A percentile compares a stretch with the other conserved stretches of the same genome.
Evolutionary conservation across 75 land plant genomes (phyloP).

Genomic region (Selaginella tamariscina): DNA sequence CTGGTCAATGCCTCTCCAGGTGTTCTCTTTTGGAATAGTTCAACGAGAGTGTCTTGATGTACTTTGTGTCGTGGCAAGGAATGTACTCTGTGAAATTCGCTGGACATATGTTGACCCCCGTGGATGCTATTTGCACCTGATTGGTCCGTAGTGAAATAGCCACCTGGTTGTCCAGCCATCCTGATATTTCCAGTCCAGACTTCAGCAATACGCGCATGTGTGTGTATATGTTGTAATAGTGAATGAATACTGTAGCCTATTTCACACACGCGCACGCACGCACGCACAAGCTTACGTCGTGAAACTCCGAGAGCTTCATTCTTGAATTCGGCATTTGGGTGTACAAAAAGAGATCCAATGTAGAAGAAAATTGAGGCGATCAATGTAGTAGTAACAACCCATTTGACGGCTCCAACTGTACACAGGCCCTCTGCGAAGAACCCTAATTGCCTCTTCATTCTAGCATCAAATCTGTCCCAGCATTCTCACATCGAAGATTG

Average conservation of each 20-base stretch:
- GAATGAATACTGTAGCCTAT: no score
- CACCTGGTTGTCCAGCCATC: constrained; percentile 29
- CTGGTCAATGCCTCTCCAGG: constrained; percentile 72
- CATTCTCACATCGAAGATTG: no score
- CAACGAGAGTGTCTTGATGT: constrained; percentile 22
- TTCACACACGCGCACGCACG: no score
- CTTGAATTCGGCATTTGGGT: no score
- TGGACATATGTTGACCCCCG: constrained; percentile 59
- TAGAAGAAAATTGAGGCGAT: not conserved
- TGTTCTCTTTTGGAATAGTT: constrained; percentile 41
- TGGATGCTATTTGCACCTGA: constrained; percentile 29
- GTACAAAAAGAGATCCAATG: not conserved
- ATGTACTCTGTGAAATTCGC: constrained; percentile 47
- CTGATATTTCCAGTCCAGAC: not conserved
- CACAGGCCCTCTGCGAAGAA: not conserved
- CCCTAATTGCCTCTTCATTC: not conserved
- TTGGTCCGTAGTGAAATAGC: constrained; percentile 29
- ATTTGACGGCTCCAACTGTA: not conserved
- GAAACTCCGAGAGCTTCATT: no score
- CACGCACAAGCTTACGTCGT: no score
- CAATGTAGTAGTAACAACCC: not conserved
- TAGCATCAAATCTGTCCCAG: not conserved
- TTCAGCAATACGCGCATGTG: no score
- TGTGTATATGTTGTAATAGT: no score
- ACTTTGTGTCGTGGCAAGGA: constrained; percentile 60